A percentile compares a stretch with the other conserved stretches of the same genome.
Evolutionary conservation across 1,284 basidiomycete species (phyloP).

Genomic region (Trametes hirsuta): DNA sequence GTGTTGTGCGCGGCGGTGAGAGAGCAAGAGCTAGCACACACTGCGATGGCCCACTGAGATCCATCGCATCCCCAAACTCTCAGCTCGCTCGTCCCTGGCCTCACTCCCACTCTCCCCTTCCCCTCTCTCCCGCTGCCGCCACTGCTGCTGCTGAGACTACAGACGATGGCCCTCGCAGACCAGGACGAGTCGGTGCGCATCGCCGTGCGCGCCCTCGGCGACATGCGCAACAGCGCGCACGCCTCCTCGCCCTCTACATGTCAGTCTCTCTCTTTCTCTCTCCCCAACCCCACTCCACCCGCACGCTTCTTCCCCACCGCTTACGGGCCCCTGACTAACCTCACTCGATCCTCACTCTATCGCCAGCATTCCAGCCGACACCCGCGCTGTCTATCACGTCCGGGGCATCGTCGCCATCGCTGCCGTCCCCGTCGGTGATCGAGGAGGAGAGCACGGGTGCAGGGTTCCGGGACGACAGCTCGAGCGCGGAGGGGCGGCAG

Average conservation of each 20-base stretch:
- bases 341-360: neutral
- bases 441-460: slow-evolving; percentile 18
- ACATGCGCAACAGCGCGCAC: slow-evolving; percentile 59
- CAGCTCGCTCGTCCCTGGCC: neutral
- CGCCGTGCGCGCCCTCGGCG: slow-evolving; percentile 67
- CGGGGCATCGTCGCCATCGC: slow-evolving; percentile 38
- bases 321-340: neutral
- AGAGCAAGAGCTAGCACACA: too few species aligned
- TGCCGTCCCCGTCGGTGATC: slow-evolving; percentile 29
- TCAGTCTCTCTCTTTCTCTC: slow-evolving; percentile 21
- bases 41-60: neutral
- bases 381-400: slow-evolving; percentile 40
- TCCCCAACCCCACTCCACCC: neutral
- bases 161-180: slow-evolving; percentile 39
- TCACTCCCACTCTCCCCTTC: neutral
- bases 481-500: neutral
- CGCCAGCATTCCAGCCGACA: slow-evolving; percentile 39
- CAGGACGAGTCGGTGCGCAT: slow-evolving; percentile 64
- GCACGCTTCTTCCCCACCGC: neutral
- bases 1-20: neutral
- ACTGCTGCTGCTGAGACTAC: slow-evolving; percentile 3
- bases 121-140: neutral
- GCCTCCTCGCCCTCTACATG: slow-evolving; percentile 36
- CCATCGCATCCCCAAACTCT: neutral
- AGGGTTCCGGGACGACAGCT: slow-evolving; percentile 15